A percentile compares a stretch with the other conserved stretches of the same genome.
Conservation (phyloP, 176 grass and related monocot species). For the Juncus inflexus region DNA sequence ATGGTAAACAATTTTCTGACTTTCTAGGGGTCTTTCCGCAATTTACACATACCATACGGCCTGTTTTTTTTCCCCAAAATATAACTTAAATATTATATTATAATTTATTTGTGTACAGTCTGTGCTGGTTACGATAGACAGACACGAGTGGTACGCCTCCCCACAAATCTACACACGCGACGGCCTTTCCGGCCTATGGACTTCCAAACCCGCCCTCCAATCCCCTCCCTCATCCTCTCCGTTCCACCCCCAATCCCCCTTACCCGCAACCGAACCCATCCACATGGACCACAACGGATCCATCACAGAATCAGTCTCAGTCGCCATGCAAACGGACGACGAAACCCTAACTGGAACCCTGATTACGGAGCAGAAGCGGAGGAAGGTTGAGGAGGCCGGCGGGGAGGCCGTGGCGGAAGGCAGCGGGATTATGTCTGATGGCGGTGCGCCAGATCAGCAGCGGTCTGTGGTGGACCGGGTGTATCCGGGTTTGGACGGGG, state of each 20-base stretch:
- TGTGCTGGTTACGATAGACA: slow-evolving; percentile 89
- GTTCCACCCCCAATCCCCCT: slow-evolving; percentile 32
- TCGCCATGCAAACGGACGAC: slow-evolving; percentile 85
- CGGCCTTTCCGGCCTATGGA: slow-evolving; percentile 79
- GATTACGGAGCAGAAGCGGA: slow-evolving; percentile 70
- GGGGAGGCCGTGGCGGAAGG: slow-evolving; percentile 36
- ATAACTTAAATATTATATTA: not conserved
- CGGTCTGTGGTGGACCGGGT: slow-evolving; percentile 18
- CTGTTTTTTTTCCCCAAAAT: no score
- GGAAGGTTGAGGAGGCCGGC: slow-evolving; percentile 58
- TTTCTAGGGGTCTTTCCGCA: not conserved
- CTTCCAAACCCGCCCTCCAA: slow-evolving; percentile 52
- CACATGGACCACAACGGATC: slow-evolving; percentile 58
- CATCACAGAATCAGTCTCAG: slow-evolving; percentile 50
- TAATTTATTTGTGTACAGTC: slow-evolving; percentile 45
- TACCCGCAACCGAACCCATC: slow-evolving; percentile 41
- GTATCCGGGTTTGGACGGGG: slow-evolving; percentile 39
- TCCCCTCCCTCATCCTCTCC: slow-evolving; percentile 51
- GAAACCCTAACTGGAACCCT: slow-evolving; percentile 47
- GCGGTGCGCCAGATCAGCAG: slow-evolving; percentile 42
- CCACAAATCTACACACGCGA: slow-evolving; percentile 83
- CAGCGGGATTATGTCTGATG: slow-evolving; percentile 48
- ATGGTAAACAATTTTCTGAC: no score
- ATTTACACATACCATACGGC: no score
- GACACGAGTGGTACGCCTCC: slow-evolving; percentile 87